These are phyloP conservation scores for Albizia julibrissin DNA, from an alignment of 306 rosid genomes.

Conservation along the genomic window DNA sequence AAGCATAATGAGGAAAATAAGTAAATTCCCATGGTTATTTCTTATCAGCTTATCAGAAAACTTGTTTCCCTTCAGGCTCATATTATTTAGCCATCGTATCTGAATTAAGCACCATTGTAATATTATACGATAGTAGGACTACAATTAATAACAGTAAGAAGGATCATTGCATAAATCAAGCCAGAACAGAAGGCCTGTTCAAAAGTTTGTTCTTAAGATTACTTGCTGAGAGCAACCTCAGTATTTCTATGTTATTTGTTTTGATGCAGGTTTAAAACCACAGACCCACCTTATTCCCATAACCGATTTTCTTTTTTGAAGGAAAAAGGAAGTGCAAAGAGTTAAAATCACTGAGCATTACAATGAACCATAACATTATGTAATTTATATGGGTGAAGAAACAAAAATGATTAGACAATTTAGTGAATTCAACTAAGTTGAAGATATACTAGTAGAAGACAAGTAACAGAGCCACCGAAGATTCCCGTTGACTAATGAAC, in stretches of 20 bases:
- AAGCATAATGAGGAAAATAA: neutral
- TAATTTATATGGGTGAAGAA: constrained; percentile 11
- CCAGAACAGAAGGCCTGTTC: constrained; percentile 4
- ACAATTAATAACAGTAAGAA: neutral
- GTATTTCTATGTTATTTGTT: neutral
- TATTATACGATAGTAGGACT: constrained; percentile 1
- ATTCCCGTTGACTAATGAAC: constrained; percentile 52
- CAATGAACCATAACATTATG: neutral
- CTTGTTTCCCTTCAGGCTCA: neutral
- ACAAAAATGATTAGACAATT: neutral
- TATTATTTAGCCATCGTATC: neutral
- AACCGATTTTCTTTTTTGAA: neutral
- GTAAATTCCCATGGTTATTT: neutral
- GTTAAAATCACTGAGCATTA: neutral
- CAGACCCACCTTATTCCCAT: neutral
- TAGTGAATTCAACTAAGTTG: constrained; percentile 15
- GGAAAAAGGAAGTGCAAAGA: neutral
- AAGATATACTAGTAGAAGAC: constrained; percentile 78
- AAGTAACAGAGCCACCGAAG: constrained; percentile 82
- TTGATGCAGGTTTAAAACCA: neutral
- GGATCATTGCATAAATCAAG: constrained; percentile 5
- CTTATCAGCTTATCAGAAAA: neutral
- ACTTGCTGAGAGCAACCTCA: neutral
- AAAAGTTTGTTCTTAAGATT: neutral
- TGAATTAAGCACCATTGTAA: neutral